Base-by-base conservation (phyloP, 1,284 basidiomycete species). In the Coniferiporia sulphurascens region DNA sequence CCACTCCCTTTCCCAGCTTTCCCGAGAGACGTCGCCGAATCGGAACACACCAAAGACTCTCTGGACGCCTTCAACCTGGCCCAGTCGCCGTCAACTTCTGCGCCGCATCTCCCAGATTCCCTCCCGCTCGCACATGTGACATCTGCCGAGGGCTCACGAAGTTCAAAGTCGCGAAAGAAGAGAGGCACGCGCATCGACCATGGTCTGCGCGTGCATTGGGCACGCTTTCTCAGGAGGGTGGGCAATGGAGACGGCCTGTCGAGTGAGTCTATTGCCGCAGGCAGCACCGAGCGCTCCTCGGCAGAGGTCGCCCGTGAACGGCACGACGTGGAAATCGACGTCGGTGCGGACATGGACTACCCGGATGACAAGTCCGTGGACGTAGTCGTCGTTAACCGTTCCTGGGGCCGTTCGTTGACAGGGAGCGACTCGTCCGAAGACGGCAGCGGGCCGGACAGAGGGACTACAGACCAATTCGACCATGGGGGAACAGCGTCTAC, bases 381-480 rank as follows among this genome's bases (percentile, higher is more conserved):
- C 68, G 79, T 85, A 71, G 80, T 88, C 15, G 81, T 89, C n/a
- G 85, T 89, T 15, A 87, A 89, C 70, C 79, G 86, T 50, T 72
- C 77, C 41, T 89, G 86, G 86, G 77, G 4, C 45, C 59, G 45
- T 8, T 17, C 32, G 81, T 83, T 62, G 80, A 83, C 61, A 72
- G 79, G 58, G 78, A 77, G 69, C 79, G 74, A 58, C 79, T 77
- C 32, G 57, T 82, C 81, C 12, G 83, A 83, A 21, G 76, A 72
- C 41, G 73, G 66, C 21, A 76, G 48, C 32, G 46, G 70, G 19
- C 77, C 74, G 19, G 76, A 82, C 35, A 79, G 78, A 68, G 75
- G 76, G 15, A 32, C 27, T 6, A 74, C 73, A 22, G 72, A 72
- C 60, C 76, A 76, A 61, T 61, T 65, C 12, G 36, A 51, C 12